Base-by-base conservation (phyloP, 176 grass and related monocot species). In the Oryza meyeriana region DNA sequence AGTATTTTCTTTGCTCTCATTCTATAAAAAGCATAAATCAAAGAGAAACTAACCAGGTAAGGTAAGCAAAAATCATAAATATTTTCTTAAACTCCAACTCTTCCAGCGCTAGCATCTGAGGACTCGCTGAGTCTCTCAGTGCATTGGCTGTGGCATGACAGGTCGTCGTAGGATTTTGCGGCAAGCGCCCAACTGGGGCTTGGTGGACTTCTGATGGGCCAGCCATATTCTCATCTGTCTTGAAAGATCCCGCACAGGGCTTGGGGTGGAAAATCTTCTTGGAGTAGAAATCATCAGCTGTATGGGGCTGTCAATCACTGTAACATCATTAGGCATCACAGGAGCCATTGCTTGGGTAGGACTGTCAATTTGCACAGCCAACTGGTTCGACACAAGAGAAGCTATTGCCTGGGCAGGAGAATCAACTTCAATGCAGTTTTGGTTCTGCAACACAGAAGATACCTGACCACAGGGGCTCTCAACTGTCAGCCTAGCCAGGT, bases 21-120 rank as follows among this genome's bases (percentile, higher is more conserved):
- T 25, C 33, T 12, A 45, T 27, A 38, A 62, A 10, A 76, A 82
- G 26, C 50, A 78, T 33, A 76, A 69, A 64, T 8, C 39, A 16
- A 79, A 79, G 26, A 13, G 14, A 64, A 42, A 84, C 81, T 87
- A 45, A 91, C 94, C 82, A 7, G 36, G 22, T 25, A 69, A 80
- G 78, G 44, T 80, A 80, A 35, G 50, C 11, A 34, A 24, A 73
- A 80, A 89, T 36, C 69, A 39, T 79, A 33, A 80, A 61, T 45
- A 25, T 83, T 77, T 73, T 57, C 55, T 12, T 61, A 55, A 93
- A 97, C 69, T 93, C 94, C 4, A 91, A 65, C 34, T 91, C 64
- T 10, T 75, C 94, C 42, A 94, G 41, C 31, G 87, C 87, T 11
- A 81, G 8, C 87, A 97, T 89, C 24, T 89, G 69, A 63, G 48